Percentiles rank a stretch among this genome's conserved stretches.
Conservation (phyloP, 1,139 yeast genomes). For the Yamadazyma pseudoaaseri region DNA sequence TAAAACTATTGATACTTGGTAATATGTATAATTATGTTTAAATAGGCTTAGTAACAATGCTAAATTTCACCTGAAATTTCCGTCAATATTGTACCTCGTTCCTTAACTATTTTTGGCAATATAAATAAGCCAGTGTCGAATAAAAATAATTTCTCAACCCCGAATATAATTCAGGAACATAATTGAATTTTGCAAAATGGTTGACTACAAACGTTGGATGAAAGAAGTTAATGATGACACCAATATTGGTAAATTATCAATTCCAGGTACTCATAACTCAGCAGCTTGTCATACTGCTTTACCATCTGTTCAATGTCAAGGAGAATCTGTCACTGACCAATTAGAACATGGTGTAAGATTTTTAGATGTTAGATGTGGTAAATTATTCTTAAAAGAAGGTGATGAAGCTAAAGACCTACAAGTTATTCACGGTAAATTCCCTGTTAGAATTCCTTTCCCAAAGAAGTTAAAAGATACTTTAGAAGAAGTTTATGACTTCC, state of each 20-base stretch:
- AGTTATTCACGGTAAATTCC: constrained; percentile 76
- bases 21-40: too few species aligned
- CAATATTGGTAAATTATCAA: constrained; percentile 51
- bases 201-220: constrained; percentile 54
- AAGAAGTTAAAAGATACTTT: constrained; percentile 46
- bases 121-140: too few species aligned
- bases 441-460: constrained; percentile 65
- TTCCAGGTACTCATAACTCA: constrained; percentile 82
- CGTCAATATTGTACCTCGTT: too few species aligned
- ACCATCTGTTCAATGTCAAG: constrained; percentile 81
- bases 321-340: constrained; percentile 57
- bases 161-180: too few species aligned
- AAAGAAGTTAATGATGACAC: constrained; percentile 52
- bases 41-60: too few species aligned
- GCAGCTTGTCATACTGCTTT: constrained; percentile 75
- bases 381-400: constrained; percentile 51
- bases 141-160: too few species aligned
- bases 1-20: too few species aligned
- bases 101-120: too few species aligned
- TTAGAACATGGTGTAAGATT: constrained; percentile 72
- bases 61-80: too few species aligned
- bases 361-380: constrained; percentile 66
- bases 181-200: too few species aligned
- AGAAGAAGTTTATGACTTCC: constrained; percentile 59
- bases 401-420: constrained; percentile 55